Base-by-base conservation (phyloP, 495 filamentous ascomycete species). In the Echria macrotheca region DNA sequence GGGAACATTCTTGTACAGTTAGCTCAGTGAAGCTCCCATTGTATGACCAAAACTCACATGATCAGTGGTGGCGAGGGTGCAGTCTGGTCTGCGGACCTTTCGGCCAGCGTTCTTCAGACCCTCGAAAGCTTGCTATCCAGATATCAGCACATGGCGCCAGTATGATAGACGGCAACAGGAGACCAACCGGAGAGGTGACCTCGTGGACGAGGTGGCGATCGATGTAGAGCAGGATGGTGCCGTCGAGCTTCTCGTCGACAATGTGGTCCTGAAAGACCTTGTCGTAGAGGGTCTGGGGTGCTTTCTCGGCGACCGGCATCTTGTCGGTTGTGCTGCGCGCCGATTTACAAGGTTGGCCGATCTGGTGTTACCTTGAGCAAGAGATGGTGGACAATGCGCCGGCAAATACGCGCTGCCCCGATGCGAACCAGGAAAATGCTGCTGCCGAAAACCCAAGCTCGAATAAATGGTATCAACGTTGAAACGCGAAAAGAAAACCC, bases 131-230 rank as follows among this genome's bases (percentile, higher is more conserved):
- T 98, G 93, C 80, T 90, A 26, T 44, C 31, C 5, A 3, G 5
- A 1, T 9, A 18, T 33, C 56, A 43, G 47, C 35, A 26, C 38
- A 26, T 28, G 43, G 29, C 23, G 39, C 48, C 17, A 52, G 44
- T 25, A 12, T 24, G 32, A 14, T 18, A 28, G 18, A 21, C 14
- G 39, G 28, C 21, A 3, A 4, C 24, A 14, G 2, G n/a, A 5
- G n/a, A 25, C 59, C 12, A 69, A 87, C 84, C 26, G 93, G 93
- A 46, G 91, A 96, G 44, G 93, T 97, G 63, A 98, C 93, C 77
- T 98, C 93, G 63, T 98, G 93, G 46, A 96, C 89, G 29, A 98
- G 79, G 76, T 98, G 93, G 66, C 93, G 79, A 69, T 94, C 87
- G 61, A 96, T 97, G 60, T 98, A 98, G 23, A 98, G 74, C 47